Conservation (phyloP, 495 filamentous ascomycete species). For the Daldinia bambusicola region DNA sequence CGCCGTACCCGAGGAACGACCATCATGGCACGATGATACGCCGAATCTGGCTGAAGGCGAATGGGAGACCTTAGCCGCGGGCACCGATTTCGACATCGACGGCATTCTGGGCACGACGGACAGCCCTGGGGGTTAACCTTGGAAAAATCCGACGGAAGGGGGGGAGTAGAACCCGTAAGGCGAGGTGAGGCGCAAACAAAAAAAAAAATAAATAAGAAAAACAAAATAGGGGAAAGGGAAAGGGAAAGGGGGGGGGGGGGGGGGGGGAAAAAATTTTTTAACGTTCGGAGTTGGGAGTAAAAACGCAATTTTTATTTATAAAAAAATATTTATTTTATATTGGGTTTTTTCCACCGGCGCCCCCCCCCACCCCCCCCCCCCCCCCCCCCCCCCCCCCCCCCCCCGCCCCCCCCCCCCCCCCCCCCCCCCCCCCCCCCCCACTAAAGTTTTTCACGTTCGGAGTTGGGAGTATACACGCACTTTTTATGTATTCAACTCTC, state of each 20-base stretch:
- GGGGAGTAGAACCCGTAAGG: background rate
- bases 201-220: background rate
- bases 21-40: slow-evolving; percentile 42
- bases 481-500: slow-evolving; percentile 39
- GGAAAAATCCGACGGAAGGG: background rate
- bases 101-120: slow-evolving; percentile 42
- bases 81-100: slow-evolving; percentile 51
- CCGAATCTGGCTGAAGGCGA: slow-evolving; percentile 29
- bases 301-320: slow-evolving; percentile 39
- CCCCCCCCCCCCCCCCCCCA: no score
- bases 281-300: slow-evolving; percentile 2
- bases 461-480: slow-evolving; percentile 20
- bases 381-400: no score
- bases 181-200: background rate
- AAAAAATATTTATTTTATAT: no score
- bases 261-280: background rate
- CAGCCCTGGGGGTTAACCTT: slow-evolving; percentile 32
- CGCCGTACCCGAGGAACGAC: background rate
- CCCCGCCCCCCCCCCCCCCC: no score
- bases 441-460: background rate
- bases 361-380: no score
- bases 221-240: background rate
- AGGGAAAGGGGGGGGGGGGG: no score
- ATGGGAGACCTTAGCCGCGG: slow-evolving; percentile 38
- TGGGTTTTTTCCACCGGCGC: no score